Percentiles rank a stretch among this genome's conserved stretches.
Conservation (phyloP, 202 grass and related monocot genomes). For the Digitaria exilis region DNA sequence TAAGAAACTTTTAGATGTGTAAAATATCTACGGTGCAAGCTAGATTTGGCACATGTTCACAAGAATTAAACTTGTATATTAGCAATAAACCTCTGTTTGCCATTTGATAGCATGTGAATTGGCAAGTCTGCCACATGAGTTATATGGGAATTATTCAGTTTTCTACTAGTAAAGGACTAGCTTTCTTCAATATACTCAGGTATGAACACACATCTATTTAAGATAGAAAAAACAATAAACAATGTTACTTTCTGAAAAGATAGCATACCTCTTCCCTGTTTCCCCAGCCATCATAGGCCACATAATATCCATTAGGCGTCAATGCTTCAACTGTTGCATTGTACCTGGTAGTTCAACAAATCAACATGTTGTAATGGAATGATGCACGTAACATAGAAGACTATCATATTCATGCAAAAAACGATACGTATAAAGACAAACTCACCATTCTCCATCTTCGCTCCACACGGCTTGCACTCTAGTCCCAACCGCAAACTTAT, state of each 20-base stretch:
- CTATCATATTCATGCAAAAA: background rate
- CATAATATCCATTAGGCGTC: slow-evolving; percentile 83
- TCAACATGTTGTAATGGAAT: slow-evolving; percentile 60
- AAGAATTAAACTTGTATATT: background rate
- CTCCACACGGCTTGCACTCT: slow-evolving; percentile 98
- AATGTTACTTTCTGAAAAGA: background rate
- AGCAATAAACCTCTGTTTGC: background rate
- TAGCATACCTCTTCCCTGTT: slow-evolving; percentile 91
- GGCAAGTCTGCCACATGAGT: slow-evolving; percentile 11
- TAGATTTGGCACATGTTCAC: background rate
- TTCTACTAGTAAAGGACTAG: slow-evolving; percentile 11
- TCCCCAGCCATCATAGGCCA: slow-evolving; percentile 73
- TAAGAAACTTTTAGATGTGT: background rate
- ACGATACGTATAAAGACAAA: slow-evolving; percentile 23
- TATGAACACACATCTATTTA: too few species aligned
- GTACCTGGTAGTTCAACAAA: slow-evolving; percentile 87
- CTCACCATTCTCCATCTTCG: slow-evolving; percentile 94
- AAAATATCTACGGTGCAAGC: too few species aligned
- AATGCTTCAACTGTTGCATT: slow-evolving; percentile 81
- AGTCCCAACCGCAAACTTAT: slow-evolving; percentile 70
- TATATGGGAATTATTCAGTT: too few species aligned
- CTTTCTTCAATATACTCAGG: too few species aligned
- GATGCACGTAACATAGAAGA: slow-evolving; percentile 27
- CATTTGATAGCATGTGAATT: background rate
- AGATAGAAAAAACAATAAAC: background rate